Base-by-base conservation (phyloP, 441 rosid genomes). In the Pelargonium australe region DNA sequence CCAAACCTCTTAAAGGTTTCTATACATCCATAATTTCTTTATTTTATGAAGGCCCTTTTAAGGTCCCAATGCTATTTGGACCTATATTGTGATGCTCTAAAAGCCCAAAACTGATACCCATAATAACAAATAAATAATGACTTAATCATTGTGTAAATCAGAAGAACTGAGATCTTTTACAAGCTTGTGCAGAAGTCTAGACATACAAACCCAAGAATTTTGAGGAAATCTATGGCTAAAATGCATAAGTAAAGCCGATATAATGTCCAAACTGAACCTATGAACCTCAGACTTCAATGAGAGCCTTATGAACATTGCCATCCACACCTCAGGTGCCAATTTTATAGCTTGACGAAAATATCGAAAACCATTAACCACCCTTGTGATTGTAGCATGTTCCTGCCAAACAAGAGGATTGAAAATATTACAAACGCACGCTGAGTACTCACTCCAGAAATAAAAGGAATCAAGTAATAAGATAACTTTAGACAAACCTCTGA, bases 311-410 rank as follows among this genome's bases (percentile, higher is more conserved):
- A 88, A 73, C 98, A 95, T 92, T 51, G 87, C 83, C 13, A 81
- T 81, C 98, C 99, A 95, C 77, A 88, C 76, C 78, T 86, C 93
- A 0, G 96, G 93, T 13, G 95, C 96, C 79, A 89, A 72, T 76
- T 83, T 86, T 60, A 87, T 79, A 0, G 98, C 97, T 68, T 80
- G 82, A 17, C 72, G 66, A 19, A 89, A 78, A 68, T 83, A 81
- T 4, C 34, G 79, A 64, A 95, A 86, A 64, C 98, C 96, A 55
- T 82, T 73, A 11, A 74, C 74, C 44, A 90, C 85, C 76, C 99
- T 82, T 23, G 4, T 66, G 57, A 83, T 76, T 68, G 76, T 84
- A 62, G 84, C 76, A 47, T 76, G 78, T 10, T 77, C 88, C 92
- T 89, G 86, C 73, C 68, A 69, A 13, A 16, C n/a, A 5, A 58